Base-by-base conservation (phyloP, 1,139 yeast species). In the Candida sanyaensis region DNA sequence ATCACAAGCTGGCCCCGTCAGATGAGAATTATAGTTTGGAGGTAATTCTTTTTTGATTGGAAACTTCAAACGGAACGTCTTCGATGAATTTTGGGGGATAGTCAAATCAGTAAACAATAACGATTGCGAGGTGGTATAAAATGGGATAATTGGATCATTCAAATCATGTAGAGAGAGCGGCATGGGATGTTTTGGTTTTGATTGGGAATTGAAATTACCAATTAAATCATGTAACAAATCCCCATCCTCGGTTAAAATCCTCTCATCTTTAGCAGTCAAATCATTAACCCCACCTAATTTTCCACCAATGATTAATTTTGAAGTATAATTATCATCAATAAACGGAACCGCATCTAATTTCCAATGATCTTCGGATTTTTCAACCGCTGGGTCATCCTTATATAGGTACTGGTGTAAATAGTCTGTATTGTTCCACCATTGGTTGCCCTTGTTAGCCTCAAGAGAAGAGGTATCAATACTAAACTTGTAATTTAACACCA, bases 121-220 rank as follows among this genome's bases (percentile, higher is more conserved):
- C 1, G 86, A 76, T 58, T 90, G 97, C 0, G 89, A 83, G 0
- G 96, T 86, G 3, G 92, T 71, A 56, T 86, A 86, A 43, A 90
- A 77, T 0, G 97, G 96, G 5, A 86, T 66, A 6, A 83, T 66
- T 28, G 75, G 64, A 47, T 70, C 73, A 3, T 72, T 68, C 29
- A 74, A 51, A 17, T 69, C 74, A 24, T 59, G 56, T 21, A 61
- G 50, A 0, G 65, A 57, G 6, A 63, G 47, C 53, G 38, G 51
- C 45, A 28, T 26, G 3, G 36, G 32, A 5, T 13, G 13, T 17
- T 32, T 41, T 9, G 48, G 44, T 4, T 27, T 42, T 7, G 59
- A 51, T 42, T 54, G 58, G 2, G 75, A 64, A 51, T 71, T 65
- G n/a, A 72, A 75, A 9, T 63, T 59, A 48, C 58, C 65, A 1